These are phyloP conservation scores for Pseudopithomyces chartarum DNA, from an alignment of 2,329 filamentous ascomycete species.

Conservation along the genomic window DNA sequence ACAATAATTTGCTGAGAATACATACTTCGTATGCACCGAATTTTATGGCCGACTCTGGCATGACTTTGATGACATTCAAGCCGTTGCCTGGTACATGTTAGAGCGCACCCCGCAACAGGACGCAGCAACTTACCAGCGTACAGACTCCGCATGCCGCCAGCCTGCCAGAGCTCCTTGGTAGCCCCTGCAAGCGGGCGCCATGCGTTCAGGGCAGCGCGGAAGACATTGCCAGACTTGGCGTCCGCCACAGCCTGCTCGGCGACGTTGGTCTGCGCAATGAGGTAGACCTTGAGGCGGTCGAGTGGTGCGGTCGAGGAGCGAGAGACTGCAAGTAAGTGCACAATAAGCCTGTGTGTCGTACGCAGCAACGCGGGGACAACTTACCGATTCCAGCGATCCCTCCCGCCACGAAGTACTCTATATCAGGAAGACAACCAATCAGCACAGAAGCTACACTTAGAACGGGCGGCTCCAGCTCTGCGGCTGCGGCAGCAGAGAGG, in stretches of 20 bases:
- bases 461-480: constrained; percentile 33
- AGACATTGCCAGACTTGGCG: constrained; percentile 70
- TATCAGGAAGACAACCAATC: constrained; percentile 72
- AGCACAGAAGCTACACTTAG: constrained; percentile 51
- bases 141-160: constrained; percentile 84
- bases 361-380: background rate
- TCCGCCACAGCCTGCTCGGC: constrained; percentile 66
- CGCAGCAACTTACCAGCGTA: constrained; percentile 75
- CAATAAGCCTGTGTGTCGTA: constrained; percentile 1
- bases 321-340: constrained; percentile 61
- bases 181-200: constrained; percentile 74
- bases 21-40: constrained; percentile 90
- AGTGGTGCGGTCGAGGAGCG: constrained; percentile 94
- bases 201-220: constrained; percentile 68
- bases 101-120: constrained; percentile 11
- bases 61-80: constrained; percentile 94
- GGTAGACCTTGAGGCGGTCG: constrained; percentile 95
- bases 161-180: constrained; percentile 77
- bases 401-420: constrained; percentile 98
- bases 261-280: constrained; percentile 84
- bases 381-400: constrained; percentile 79
- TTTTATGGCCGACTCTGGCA: constrained; percentile 98
- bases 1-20: background rate
- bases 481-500: constrained; percentile 28
- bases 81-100: constrained; percentile 73